A percentile compares a stretch with the other conserved stretches of the same genome.
phyloP scores from a whole-genome alignment of 805 yeast genomes.

The Spathaspora boniae region DNA sequence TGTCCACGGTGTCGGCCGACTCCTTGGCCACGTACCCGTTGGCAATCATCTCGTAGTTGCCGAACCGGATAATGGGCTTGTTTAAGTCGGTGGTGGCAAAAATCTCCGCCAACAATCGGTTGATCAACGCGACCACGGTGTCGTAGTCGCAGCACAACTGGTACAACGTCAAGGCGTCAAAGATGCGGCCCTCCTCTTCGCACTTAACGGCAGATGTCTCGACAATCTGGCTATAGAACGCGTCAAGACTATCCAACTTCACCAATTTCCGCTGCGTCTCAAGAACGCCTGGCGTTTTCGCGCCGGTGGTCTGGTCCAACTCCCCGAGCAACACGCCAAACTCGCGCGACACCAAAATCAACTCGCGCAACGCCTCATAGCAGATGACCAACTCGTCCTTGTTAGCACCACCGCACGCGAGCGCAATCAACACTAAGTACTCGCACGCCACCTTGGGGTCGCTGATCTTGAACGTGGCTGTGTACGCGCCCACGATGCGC shows the following conservation, averaged over 20 bases:
- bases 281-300: conserved; percentile 76
- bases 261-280: conserved; percentile 72
- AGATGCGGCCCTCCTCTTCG: conserved; percentile 84
- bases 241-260: conserved; percentile 52
- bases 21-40: conserved; percentile 33
- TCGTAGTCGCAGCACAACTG: conserved; percentile 87
- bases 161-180: conserved; percentile 81
- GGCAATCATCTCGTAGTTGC: conserved; percentile 30
- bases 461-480: conserved; percentile 75
- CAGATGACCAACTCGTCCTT: conserved; percentile 52
- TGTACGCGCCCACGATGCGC: conserved; percentile 72
- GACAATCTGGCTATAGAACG: conserved; percentile 66
- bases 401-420: conserved; percentile 32
- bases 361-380: conserved; percentile 77
- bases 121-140: conserved; percentile 71
- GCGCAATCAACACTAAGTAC: conserved; percentile 68
- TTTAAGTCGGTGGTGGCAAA: conserved; percentile 69
- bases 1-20: conserved; percentile 39
- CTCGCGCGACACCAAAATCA: conserved; percentile 83
- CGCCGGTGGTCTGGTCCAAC: conserved; percentile 63
- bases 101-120: conserved; percentile 73
- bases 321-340: conserved; percentile 82
- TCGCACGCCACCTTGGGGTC: conserved; percentile 94
- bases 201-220: conserved; percentile 84
- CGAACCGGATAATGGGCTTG: conserved; percentile 44